Evolutionary conservation across 2,329 filamentous ascomycete species (phyloP), one percentile per base, ranked within the genome.

Genomic region (Xylariaceae sp.): DNA sequence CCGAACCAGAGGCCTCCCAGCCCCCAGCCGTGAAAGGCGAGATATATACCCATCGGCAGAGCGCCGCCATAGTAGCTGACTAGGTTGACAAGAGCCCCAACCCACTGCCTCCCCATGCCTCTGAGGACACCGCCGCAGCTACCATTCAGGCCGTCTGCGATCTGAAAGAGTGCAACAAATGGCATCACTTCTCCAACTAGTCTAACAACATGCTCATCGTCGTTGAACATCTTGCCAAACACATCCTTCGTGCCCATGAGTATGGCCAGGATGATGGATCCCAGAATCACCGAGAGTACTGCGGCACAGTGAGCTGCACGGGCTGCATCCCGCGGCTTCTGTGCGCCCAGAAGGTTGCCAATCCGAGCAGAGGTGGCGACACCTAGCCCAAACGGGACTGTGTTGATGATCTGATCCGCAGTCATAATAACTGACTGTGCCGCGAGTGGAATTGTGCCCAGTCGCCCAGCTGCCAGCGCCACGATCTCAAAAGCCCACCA

Each of bases 401-500:
- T 96, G 69, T 86, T 92, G 78, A 92, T 87, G 54, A 93, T 85
- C 70, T 94, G 90, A 71, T 96, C 91, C 0, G 89, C 86, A 0
- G 91, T 96, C 91, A 96, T 96, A 71, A 96, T 92, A 19, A 96
- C 90, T 44, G 86, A 90, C 73, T 96, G 92, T 0, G 92, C 90
- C 1, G 92, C 92, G 0, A 96, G 80, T 0, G 91, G 83, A 29
- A 92, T 83, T 0, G 90, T 93, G 3, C 92, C 92, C 0, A 96
- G 82, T 31, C 87, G 83, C 1, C 92, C 92, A 4, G 92, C 91
- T 2, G 89, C 90, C 0, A 96, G 82, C 1, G 91, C 91, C 1
- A 96, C 91, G 63, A 96, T 94, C 74, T 96, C 92, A 66, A 96
- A 96, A 0, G 92, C 92, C 92, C 92, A 96, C 92, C 91, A 96